Base-by-base conservation (phyloP, 2,329 filamentous ascomycete genomes). In the Chaetomiaceae sp. region DNA sequence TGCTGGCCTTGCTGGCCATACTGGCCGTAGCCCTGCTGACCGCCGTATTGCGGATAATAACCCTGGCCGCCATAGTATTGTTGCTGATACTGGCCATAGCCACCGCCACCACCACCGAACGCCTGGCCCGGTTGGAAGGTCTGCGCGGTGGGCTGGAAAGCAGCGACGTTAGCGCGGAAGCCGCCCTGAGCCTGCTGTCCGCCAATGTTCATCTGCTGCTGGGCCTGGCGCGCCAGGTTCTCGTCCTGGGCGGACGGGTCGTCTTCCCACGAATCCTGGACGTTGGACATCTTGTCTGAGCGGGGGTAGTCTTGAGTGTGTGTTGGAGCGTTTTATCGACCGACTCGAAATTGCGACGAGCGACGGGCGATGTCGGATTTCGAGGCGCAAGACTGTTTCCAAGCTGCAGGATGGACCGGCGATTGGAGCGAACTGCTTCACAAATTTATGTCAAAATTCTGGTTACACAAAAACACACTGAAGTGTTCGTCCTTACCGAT, bases 241-340 rank as follows among this genome's bases (percentile, higher is more conserved):
- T 88, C 86, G 63, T 91, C 86, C 75, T 89, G 85, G 57, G 82
- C 83, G 49, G 85, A 77, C 64, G 85, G 83, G 65, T 91, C 88
- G 65, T 95, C 89, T 73, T 97, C 91, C 88, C 93, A 97, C 56
- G 90, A 96, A 70, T 95, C 90, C 64, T 89, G 87, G n/a, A 60
- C 48, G 57, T 60, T 84, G 63, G 91, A 86, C 90, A 96, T 96
- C 65, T 58, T 60, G 43, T 19, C 42, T 19, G 12, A 34, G 19
- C 8, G 27, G 17, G 25, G 21, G 17, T n/a, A 27, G 35, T 6
- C 40, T 7, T 33, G 40, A 39, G 30, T 30, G 30, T 44, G 31
- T 30, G 21, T 16, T 38, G 34, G 23, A 60, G 54, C 45, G 30
- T 34, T 54, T 19, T 41, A 41, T 19, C 19, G 50, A 42, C 6